These are phyloP conservation scores for Podospora pseudoanserina DNA, from an alignment of 495 filamentous ascomycete genomes.

Conservation along the genomic window DNA sequence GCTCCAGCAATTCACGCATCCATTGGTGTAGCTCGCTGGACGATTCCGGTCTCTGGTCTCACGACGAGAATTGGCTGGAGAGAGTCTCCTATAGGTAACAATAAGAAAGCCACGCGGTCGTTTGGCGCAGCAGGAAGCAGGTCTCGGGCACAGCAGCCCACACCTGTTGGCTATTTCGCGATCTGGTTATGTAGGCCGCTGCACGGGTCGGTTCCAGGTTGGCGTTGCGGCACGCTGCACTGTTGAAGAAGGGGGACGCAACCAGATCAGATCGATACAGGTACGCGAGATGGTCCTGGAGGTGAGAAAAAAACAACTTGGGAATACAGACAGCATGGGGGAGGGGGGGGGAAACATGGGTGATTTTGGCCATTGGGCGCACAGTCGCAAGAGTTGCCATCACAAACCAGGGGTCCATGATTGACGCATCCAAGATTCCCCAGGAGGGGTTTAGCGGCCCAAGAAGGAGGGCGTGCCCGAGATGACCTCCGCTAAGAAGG, in stretches of 20 bases:
- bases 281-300: background rate
- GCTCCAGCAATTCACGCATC: background rate
- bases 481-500: constrained; percentile 8
- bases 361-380: background rate
- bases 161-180: background rate
- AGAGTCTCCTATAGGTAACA: background rate
- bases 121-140: background rate
- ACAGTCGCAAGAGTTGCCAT: constrained; percentile 5
- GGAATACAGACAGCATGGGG: background rate
- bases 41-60: background rate
- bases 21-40: background rate
- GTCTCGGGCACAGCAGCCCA: background rate
- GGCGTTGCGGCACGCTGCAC: no score
- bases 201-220: no score
- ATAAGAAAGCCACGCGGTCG: background rate
- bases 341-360: background rate
- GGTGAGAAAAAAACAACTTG: background rate
- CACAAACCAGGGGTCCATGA: constrained; percentile 7
- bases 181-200: background rate
- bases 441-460: constrained; percentile 17
- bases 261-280: no score
- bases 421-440: constrained; percentile 8
- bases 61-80: background rate
- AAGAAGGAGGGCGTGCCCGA: constrained; percentile 10
- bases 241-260: no score